Percentiles rank a stretch among this genome's conserved stretches.
Evolutionary conservation across 495 filamentous ascomycete species (phyloP).

Genomic region (Oidiodendron maius): DNA sequence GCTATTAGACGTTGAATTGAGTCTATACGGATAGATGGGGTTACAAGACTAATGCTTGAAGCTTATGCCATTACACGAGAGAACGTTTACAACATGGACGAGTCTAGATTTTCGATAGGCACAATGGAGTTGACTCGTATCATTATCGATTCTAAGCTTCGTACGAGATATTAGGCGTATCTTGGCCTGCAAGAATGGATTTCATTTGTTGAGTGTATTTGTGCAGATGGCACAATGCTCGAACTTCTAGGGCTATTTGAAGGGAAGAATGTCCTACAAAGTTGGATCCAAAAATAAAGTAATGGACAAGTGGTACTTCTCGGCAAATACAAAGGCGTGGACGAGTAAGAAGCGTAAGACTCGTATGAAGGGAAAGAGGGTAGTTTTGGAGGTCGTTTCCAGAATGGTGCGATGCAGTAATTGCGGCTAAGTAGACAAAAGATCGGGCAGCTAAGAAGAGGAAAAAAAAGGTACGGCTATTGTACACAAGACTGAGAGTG

Average conservation of each 20-base stretch:
- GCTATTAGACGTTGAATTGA: conserved; percentile 6
- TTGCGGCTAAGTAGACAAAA: no score
- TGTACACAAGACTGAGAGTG: no score
- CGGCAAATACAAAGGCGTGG: conserved; percentile 12
- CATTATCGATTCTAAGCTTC: conserved; percentile 6
- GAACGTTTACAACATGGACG: conserved; percentile 1
- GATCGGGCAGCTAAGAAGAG: no score
- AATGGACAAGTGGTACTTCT: conserved; percentile 4
- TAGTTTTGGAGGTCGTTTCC: no score
- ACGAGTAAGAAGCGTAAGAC: no score
- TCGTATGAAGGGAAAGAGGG: no score
- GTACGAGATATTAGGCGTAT: conserved; percentile 8
- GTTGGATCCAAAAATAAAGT: conserved; percentile 1
- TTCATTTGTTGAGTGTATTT: conserved; percentile 4
- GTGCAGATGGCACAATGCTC: neutral
- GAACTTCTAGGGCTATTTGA: conserved; percentile 2
- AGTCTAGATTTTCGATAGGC: conserved; percentile 8
- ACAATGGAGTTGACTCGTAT: conserved; percentile 4
- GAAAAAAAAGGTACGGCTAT: no score
- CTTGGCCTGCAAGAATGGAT: conserved; percentile 6
- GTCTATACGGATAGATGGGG: conserved; percentile 5
- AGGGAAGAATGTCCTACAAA: conserved; percentile 7
- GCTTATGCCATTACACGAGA: neutral
- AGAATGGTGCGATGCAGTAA: no score
- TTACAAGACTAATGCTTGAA: neutral